phyloP scores from a whole-genome alignment of 192 early-diverging fungal genomes.

The Lobulomyces angularis region DNA sequence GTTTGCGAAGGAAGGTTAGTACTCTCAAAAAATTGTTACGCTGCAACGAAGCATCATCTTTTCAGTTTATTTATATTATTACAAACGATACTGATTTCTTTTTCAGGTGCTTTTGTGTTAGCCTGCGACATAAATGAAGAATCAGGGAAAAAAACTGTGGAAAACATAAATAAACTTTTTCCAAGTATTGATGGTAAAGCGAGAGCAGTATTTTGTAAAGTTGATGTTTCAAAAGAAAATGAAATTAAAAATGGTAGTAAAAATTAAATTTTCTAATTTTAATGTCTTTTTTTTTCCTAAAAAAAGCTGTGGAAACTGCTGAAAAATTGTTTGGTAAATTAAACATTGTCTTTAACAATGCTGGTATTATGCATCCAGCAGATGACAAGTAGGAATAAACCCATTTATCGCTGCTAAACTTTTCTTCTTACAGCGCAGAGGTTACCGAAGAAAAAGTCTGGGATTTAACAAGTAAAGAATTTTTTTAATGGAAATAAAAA shows the following conservation, averaged over 20 bases:
- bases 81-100: too few relatives aligned
- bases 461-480: conserved; percentile 48
- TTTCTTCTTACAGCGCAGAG: conserved; percentile 62
- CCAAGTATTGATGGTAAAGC: conserved; percentile 4
- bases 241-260: conserved; percentile 56
- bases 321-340: conserved; percentile 62
- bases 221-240: conserved; percentile 62
- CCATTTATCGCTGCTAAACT: too few relatives aligned
- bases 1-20: conserved; percentile 70
- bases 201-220: conserved; percentile 45
- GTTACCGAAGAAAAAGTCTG: conserved; percentile 65
- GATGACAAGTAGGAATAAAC: neutral
- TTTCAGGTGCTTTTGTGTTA: conserved; percentile 62
- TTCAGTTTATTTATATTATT: too few relatives aligned
- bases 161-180: conserved; percentile 33
- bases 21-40: too few relatives aligned
- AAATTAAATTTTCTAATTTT: too few relatives aligned
- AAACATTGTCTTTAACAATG: conserved; percentile 76
- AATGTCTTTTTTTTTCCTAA: too few relatives aligned
- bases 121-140: conserved; percentile 62
- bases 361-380: conserved; percentile 64
- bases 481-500: too few relatives aligned
- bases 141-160: conserved; percentile 36
- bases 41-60: too few relatives aligned
- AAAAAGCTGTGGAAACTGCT: conserved; percentile 49